Percentiles rank a stretch among this genome's conserved stretches.
Evolutionary conservation across 805 yeast genomes (phyloP).

Genomic region (Lachancea sp.): DNA sequence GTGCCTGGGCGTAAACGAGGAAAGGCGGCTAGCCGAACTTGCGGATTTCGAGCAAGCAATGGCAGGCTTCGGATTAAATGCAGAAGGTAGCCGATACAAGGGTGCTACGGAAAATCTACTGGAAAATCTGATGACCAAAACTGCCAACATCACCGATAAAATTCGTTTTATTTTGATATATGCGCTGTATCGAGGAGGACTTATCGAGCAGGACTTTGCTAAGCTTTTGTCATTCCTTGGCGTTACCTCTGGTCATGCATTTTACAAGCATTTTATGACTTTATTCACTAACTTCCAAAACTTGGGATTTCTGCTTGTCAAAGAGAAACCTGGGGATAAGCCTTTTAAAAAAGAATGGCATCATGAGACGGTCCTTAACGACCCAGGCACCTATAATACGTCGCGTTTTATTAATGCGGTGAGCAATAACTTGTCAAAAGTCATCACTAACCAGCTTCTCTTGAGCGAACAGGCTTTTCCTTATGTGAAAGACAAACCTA

Average conservation of each 20-base stretch:
- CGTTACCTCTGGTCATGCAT: constrained; percentile 35
- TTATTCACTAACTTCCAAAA: constrained; percentile 52
- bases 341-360: constrained; percentile 44
- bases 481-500: constrained; percentile 68
- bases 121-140: constrained; percentile 43
- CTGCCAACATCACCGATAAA: constrained; percentile 56
- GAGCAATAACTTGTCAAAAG: constrained; percentile 49
- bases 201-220: constrained; percentile 62
- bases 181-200: constrained; percentile 74
- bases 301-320: constrained; percentile 53
- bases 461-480: constrained; percentile 57
- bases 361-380: constrained; percentile 43
- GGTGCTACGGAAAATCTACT: constrained; percentile 58
- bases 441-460: constrained; percentile 43
- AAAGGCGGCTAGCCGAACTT: constrained; percentile 55
- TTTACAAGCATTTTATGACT: constrained; percentile 40
- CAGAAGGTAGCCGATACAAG: constrained; percentile 58
- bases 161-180: constrained; percentile 69
- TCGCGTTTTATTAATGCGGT: constrained; percentile 71
- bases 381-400: constrained; percentile 43
- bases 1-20: constrained; percentile 54
- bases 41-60: constrained; percentile 84
- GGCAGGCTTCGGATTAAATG: constrained; percentile 62
- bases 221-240: constrained; percentile 59
- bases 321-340: constrained; percentile 37